phyloP scores from a whole-genome alignment of 2,329 filamentous ascomycete genomes.

The Aspergillus thermomutatus region DNA sequence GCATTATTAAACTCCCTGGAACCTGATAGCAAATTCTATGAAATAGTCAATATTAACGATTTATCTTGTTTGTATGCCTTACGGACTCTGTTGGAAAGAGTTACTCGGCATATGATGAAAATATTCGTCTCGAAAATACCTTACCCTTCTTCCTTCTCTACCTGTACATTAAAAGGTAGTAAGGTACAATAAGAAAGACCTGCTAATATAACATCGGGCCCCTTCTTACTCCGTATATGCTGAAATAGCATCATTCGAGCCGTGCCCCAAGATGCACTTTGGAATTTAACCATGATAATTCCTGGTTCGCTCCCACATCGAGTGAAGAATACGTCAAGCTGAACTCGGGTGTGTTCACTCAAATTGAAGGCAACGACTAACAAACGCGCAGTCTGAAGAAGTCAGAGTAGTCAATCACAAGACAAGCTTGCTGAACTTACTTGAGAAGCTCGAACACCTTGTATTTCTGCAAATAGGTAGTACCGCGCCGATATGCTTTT shows the following conservation, averaged over 20 bases:
- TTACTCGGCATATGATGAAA: not conserved
- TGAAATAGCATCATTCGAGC: not conserved
- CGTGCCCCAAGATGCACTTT: not conserved
- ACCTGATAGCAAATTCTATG: not conserved
- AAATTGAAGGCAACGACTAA: not conserved
- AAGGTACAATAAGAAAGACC: too few species aligned
- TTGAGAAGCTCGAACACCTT: conserved; percentile 75
- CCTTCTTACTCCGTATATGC: not conserved
- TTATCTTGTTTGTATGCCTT: not conserved
- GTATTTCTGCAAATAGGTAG: conserved; percentile 65
- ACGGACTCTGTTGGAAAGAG: not conserved
- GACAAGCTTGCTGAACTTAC: conserved; percentile 42
- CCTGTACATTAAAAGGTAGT: not conserved
- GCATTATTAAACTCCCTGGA: not conserved
- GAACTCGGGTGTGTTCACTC: not conserved
- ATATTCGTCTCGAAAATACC: not conserved
- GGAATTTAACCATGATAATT: not conserved
- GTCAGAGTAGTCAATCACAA: not conserved
- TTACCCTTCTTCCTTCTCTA: not conserved
- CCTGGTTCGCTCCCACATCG: not conserved
- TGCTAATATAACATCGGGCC: not conserved
- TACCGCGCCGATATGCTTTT: conserved; percentile 69
- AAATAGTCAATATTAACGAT: not conserved
- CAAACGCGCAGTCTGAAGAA: conserved; percentile 6
- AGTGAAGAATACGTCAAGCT: not conserved